A percentile compares a stretch with the other conserved stretches of the same genome.
phyloP scores from a whole-genome alignment of 305 asterid species.

The Fraxinus floribunda region DNA sequence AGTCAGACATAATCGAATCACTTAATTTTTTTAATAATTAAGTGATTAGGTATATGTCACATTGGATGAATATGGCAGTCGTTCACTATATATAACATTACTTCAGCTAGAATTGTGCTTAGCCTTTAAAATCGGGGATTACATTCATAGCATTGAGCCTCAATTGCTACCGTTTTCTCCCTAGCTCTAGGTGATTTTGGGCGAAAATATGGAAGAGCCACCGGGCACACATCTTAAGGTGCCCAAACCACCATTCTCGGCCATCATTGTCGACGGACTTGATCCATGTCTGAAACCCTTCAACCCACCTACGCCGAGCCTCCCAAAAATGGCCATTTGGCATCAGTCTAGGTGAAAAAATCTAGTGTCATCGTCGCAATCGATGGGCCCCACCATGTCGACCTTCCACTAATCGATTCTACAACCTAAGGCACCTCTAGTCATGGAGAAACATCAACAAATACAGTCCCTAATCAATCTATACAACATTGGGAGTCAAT shows the following conservation, averaged over 20 bases:
- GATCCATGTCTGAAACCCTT: not conserved
- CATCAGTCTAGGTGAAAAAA: not conserved
- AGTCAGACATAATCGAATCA: not conserved
- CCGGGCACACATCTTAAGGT: not conserved
- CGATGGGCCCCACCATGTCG: not conserved
- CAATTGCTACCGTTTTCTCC: not conserved
- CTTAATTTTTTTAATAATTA: too few species aligned
- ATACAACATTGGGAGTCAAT: too few species aligned
- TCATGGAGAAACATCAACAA: not conserved
- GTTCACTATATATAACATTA: too few species aligned
- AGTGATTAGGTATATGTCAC: too few species aligned
- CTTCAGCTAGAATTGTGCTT: not conserved
- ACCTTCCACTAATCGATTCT: not conserved
- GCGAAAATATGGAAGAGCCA: not conserved
- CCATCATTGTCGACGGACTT: not conserved
- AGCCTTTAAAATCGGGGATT: not conserved
- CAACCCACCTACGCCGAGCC: not conserved
- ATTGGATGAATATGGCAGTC: too few species aligned
- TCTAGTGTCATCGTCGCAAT: not conserved
- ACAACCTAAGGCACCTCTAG: not conserved
- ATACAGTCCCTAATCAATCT: not conserved
- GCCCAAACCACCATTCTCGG: not conserved
- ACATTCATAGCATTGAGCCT: not conserved
- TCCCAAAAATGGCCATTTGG: not conserved
- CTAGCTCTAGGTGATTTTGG: not conserved